Conservation (phyloP, 2,329 filamentous ascomycete genomes). For the Talaromyces sp. region DNA sequence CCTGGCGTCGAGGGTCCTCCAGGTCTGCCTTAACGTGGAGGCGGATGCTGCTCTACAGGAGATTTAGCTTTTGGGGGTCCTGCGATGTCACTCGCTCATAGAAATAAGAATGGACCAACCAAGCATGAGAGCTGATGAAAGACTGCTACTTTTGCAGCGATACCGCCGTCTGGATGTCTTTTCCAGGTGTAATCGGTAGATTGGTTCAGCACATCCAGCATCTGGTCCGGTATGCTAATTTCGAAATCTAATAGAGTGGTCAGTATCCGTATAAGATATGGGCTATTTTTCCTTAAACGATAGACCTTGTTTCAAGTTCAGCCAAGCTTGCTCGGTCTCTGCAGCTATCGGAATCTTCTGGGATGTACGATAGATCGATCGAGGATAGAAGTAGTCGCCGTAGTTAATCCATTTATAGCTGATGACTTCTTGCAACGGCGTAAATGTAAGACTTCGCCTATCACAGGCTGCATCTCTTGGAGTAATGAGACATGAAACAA, state of each 20-base stretch:
- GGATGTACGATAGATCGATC: neutral
- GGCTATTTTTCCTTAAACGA: neutral
- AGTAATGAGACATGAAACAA: neutral
- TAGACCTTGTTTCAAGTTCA: neutral
- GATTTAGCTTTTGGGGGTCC: too few relatives aligned
- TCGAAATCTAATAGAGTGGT: neutral
- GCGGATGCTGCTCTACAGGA: neutral
- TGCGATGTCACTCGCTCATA: neutral
- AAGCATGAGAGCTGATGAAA: constrained; percentile 8
- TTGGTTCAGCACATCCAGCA: neutral
- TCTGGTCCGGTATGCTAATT: constrained; percentile 6
- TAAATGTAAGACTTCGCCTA: neutral
- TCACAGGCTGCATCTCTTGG: neutral
- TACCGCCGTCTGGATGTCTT: neutral
- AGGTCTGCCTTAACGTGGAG: neutral
- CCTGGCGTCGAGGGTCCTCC: neutral
- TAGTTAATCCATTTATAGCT: constrained; percentile 8
- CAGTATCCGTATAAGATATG: too few relatives aligned
- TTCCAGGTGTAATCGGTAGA: constrained; percentile 2
- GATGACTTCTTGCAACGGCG: neutral
- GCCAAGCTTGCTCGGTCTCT: constrained; percentile 1
- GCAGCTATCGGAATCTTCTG: neutral
- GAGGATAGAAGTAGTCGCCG: constrained; percentile 5
- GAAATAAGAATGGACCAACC: neutral
- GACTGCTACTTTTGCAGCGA: constrained; percentile 5